A percentile compares a stretch with the other conserved stretches of the same genome.
These are phyloP conservation scores for Volvariella volvacea DNA, from an alignment of 1,284 basidiomycete genomes.

Conservation along the genomic window DNA sequence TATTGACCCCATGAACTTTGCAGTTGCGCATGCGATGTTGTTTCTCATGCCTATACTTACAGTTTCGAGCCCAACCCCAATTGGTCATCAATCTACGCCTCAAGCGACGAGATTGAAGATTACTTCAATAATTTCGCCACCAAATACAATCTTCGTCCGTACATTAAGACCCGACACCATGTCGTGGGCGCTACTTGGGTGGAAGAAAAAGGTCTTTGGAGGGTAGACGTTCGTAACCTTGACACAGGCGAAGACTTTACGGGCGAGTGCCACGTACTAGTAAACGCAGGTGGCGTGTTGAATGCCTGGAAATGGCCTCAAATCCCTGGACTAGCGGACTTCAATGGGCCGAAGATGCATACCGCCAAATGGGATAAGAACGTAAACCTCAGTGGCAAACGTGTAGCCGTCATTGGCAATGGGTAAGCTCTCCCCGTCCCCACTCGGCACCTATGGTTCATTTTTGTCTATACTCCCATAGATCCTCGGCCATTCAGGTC, in stretches of 20 bases:
- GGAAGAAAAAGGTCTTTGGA: constrained; percentile 20
- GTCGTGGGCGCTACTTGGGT: constrained; percentile 24
- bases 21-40: constrained; percentile 25
- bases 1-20: background rate
- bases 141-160: constrained; percentile 23
- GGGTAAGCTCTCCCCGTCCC: constrained; percentile 32
- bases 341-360: constrained; percentile 38
- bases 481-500: constrained; percentile 30
- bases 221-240: constrained; percentile 18
- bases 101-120: constrained; percentile 19
- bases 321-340: constrained; percentile 33
- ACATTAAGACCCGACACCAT: constrained; percentile 20
- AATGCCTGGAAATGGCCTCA: constrained; percentile 30
- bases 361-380: constrained; percentile 37
- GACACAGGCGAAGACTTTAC: constrained; percentile 14
- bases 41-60: constrained; percentile 23
- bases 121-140: constrained; percentile 21
- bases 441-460: background rate
- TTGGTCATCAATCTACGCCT: constrained; percentile 23
- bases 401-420: constrained; percentile 43
- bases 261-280: constrained; percentile 24
- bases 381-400: constrained; percentile 34
- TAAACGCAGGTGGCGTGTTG: constrained; percentile 25
- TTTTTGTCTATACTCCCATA: constrained; percentile 8
- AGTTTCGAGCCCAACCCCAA: constrained; percentile 24